A percentile compares a stretch with the other conserved stretches of the same genome.
Conservation (phyloP, 305 asterid species). For the Lippia alba region DNA sequence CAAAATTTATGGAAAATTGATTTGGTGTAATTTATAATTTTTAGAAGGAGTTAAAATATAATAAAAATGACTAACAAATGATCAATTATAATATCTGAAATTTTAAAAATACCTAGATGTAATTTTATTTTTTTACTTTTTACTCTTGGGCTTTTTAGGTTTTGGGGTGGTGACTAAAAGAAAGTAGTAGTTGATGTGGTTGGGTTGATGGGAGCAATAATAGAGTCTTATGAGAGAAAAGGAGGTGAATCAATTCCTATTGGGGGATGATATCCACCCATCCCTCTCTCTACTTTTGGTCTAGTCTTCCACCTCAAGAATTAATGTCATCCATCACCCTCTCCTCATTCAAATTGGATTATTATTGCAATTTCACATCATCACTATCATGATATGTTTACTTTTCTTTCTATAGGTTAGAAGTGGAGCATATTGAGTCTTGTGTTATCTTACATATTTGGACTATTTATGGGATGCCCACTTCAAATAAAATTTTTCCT, state of each 20-base stretch:
- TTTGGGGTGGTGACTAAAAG: constrained; percentile 28
- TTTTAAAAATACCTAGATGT: too few species aligned
- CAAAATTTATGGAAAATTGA: too few species aligned
- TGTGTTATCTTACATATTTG: too few species aligned
- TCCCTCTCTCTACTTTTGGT: constrained; percentile 26
- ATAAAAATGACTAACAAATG: too few species aligned
- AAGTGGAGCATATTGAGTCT: constrained; percentile 32
- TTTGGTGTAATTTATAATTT: too few species aligned
- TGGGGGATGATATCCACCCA: constrained; percentile 28
- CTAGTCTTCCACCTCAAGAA: constrained; percentile 22
- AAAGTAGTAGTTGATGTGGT: constrained; percentile 35
- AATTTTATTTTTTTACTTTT: not conserved
- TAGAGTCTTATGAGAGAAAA: constrained; percentile 14
- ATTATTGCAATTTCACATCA: constrained; percentile 2
- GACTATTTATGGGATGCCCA: not conserved
- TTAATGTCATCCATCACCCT: constrained; percentile 11
- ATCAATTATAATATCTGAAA: too few species aligned
- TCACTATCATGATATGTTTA: not conserved
- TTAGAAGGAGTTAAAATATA: too few species aligned
- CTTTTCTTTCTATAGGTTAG: constrained; percentile 12
- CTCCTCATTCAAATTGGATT: constrained; percentile 26
- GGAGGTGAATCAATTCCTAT: constrained; percentile 21
- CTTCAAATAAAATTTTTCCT: not conserved
- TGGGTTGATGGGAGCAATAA: constrained; percentile 37
- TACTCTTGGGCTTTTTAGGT: constrained; percentile 14